Evolutionary conservation across 2,329 filamentous ascomycete genomes (phyloP), one percentile per base, ranked within the genome.

Genomic region (Diaporthe citri): DNA sequence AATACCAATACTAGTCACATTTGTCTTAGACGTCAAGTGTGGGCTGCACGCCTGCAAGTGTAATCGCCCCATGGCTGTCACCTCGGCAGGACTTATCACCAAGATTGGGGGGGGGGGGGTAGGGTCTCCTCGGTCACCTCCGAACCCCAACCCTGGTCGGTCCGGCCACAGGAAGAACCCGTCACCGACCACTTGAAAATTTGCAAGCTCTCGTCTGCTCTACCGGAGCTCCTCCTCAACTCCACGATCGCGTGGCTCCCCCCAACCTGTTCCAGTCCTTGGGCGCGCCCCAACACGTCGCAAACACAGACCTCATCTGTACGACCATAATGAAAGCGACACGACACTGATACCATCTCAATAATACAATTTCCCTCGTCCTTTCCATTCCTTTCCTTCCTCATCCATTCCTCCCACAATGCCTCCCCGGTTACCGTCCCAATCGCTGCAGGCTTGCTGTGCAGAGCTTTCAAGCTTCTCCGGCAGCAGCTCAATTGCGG

Each of bases 351-450:
- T 71, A 36, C 31, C 46, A 28, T 51, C 10, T 41, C 67, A 36
- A 56, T 57, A 64, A 48, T 41, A n/a, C 25, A 51, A 51, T 22
- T 55, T 12, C 28, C 57, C 36, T 28, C 12, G 43, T 43, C n/a
- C 34, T 41, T 13, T 55, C 28, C 28, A 57, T 55, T n/a, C 28
- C 28, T 64, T 55, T n/a, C 39, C 48, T 52, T n/a, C 34, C n/a
- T 22, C 46, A 15, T 48, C 31, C 17, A 52, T 28, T 22, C 48
- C 34, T 57, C 28, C 48, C 64, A 72, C 34, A n/a, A 77, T 77
- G 76, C 76, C 76, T 62, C 74, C 72, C 4, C 67, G 76, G 55
- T 48, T 76, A 73, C 69, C 75, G 22, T 51, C 75, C 34, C 73
- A 76, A 22, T 73, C 73, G 59, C 59, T 77, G 39, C 74, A 69